Evolutionary conservation across 2,329 filamentous ascomycete species (phyloP).

Genomic region (Apiospora sp.): DNA sequence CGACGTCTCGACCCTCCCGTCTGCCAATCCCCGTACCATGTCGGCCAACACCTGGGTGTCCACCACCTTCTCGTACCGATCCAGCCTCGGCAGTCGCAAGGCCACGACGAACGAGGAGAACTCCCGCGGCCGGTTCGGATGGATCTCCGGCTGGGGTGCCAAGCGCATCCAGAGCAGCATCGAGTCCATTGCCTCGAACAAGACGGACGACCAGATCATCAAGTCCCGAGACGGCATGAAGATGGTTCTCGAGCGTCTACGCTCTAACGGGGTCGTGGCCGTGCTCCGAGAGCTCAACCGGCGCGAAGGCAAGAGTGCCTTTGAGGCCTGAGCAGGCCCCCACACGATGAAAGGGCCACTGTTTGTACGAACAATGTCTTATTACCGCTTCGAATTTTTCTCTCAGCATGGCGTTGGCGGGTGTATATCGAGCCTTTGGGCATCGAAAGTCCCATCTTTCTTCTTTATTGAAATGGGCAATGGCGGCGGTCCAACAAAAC

Average conservation of each 20-base stretch:
- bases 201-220: conserved; percentile 78
- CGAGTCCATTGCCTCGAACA: conserved; percentile 78
- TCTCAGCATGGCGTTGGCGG: conserved; percentile 23
- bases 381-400: conserved; percentile 5
- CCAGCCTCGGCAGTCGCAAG: conserved; percentile 74
- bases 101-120: conserved; percentile 45
- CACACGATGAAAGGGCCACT: neutral
- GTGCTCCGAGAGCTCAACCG: conserved; percentile 63
- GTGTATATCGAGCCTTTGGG: conserved; percentile 13
- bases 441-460: neutral
- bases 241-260: conserved; percentile 76
- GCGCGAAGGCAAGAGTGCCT: conserved; percentile 47
- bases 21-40: conserved; percentile 30
- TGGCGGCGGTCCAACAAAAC: neutral
- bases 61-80: conserved; percentile 78
- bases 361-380: conserved; percentile 20
- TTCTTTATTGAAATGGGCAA: neutral
- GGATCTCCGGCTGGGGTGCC: conserved; percentile 66
- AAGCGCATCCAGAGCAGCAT: conserved; percentile 80
- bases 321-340: conserved; percentile 35
- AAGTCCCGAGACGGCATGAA: conserved; percentile 87
- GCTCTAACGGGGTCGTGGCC: conserved; percentile 65
- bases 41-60: conserved; percentile 68
- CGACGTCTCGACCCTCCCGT: conserved; percentile 38
- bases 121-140: conserved; percentile 47